Evolutionary conservation across 2,329 filamentous ascomycete species (phyloP).

Genomic region (Colletotrichum sp.): DNA sequence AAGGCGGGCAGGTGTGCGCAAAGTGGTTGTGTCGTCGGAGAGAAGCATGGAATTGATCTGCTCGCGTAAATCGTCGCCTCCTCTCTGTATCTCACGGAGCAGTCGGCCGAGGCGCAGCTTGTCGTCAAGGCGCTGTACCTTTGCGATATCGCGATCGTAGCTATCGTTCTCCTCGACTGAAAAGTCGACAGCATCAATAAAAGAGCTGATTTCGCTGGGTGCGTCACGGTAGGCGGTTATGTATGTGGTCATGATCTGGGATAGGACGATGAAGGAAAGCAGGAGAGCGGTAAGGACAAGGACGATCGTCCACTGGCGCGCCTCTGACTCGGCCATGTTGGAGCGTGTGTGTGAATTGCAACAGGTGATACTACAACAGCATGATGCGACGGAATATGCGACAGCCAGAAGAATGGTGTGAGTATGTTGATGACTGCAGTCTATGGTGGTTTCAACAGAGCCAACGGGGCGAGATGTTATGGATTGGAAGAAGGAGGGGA

Average conservation of each 20-base stretch:
- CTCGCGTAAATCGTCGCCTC: constrained; percentile 66
- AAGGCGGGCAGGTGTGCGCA: constrained; percentile 55
- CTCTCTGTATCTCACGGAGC: constrained; percentile 66
- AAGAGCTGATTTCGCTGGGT: constrained; percentile 61
- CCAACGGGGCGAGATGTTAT: not conserved
- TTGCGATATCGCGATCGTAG: constrained; percentile 65
- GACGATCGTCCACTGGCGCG: constrained; percentile 62
- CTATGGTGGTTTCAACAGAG: not conserved
- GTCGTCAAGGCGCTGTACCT: constrained; percentile 64
- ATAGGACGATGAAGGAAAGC: constrained; percentile 59
- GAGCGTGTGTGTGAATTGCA: not conserved
- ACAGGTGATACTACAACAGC: not conserved
- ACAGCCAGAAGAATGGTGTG: not conserved
- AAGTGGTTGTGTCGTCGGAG: constrained; percentile 31
- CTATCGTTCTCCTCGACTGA: constrained; percentile 69
- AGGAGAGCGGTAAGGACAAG: constrained; percentile 63
- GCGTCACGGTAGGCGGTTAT: constrained; percentile 62
- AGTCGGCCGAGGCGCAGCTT: constrained; percentile 64
- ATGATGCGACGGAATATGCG: not conserved
- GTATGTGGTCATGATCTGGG: constrained; percentile 57
- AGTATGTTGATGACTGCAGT: not conserved
- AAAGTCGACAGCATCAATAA: constrained; percentile 65
- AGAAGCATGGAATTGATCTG: constrained; percentile 59
- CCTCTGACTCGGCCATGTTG: constrained; percentile 56
- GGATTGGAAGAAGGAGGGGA: not conserved